These are phyloP conservation scores for Stagonosporopsis tanaceti DNA, from an alignment of 2,329 filamentous ascomycete species.

Conservation along the genomic window DNA sequence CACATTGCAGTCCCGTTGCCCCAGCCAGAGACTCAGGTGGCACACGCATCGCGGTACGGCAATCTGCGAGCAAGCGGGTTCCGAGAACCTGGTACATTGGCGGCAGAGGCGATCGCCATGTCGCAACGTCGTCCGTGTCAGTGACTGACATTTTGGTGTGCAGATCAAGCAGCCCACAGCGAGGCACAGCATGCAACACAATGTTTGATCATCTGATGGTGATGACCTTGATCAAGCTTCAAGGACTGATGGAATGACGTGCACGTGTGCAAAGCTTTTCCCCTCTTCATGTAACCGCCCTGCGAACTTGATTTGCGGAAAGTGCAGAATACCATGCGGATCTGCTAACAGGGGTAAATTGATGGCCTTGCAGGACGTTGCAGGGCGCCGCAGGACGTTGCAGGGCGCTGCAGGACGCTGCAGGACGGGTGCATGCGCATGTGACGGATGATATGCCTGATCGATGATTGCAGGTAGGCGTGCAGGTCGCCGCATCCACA, in stretches of 20 bases:
- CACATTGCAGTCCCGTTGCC: not conserved
- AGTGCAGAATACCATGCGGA: slow-evolving; percentile 29
- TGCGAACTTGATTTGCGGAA: slow-evolving; percentile 32
- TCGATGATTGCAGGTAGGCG: slow-evolving; percentile 30
- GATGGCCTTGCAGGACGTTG: slow-evolving; percentile 16
- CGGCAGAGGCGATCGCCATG: slow-evolving; percentile 18
- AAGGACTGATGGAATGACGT: slow-evolving; percentile 3
- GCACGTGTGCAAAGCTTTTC: not conserved
- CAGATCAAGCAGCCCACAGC: slow-evolving; percentile 2
- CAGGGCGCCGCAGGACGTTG: slow-evolving; percentile 7
- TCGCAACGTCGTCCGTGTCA: slow-evolving; percentile 17
- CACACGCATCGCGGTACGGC: slow-evolving; percentile 1
- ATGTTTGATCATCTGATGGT: slow-evolving; percentile 7
- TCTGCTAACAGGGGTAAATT: slow-evolving; percentile 31
- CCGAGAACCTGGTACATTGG: slow-evolving; percentile 21
- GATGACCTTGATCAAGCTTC: slow-evolving; percentile 1
- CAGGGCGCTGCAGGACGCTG: slow-evolving; percentile 8
- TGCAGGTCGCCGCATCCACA: slow-evolving; percentile 21
- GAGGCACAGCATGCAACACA: slow-evolving; percentile 10
- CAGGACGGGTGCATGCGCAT: slow-evolving; percentile 30
- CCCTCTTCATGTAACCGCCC: slow-evolving; percentile 11
- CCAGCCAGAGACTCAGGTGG: not conserved
- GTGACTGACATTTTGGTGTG: slow-evolving; percentile 8
- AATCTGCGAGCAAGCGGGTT: slow-evolving; percentile 13
- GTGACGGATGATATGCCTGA: slow-evolving; percentile 36